phyloP scores from a whole-genome alignment of 768 basidiomycete species.

The Gloeophyllum trabeum region DNA sequence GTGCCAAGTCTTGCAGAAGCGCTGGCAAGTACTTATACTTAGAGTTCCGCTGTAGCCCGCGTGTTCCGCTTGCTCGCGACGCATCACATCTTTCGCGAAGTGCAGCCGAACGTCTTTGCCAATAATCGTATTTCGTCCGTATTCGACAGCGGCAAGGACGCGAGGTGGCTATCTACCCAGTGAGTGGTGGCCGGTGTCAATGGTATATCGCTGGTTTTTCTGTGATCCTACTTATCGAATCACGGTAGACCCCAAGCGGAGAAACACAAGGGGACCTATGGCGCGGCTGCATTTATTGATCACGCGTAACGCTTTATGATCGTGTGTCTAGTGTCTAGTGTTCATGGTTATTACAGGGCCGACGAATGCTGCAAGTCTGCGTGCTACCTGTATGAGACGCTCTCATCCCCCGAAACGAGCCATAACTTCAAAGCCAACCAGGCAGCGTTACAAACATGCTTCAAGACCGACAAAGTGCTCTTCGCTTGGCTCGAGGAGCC shows the following conservation, averaged over 20 bases:
- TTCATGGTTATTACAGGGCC: background rate
- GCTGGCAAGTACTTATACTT: background rate
- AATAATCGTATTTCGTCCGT: slow-evolving; percentile 10
- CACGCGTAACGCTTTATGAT: slow-evolving; percentile 10
- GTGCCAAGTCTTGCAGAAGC: background rate
- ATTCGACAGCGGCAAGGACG: slow-evolving; percentile 13
- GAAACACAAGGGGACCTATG: slow-evolving; percentile 9
- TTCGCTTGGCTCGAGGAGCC: slow-evolving; percentile 65
- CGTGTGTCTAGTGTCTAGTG: background rate
- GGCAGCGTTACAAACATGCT: no score
- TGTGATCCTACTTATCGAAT: background rate
- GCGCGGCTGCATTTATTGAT: slow-evolving; percentile 9
- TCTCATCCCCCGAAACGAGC: slow-evolving; percentile 3
- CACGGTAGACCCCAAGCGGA: slow-evolving; percentile 3
- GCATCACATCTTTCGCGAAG: slow-evolving; percentile 14
- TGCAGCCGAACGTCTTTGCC: slow-evolving; percentile 10
- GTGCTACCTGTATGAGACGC: slow-evolving; percentile 1
- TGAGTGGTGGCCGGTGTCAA: background rate
- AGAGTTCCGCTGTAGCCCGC: slow-evolving; percentile 6
- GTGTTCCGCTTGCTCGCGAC: slow-evolving; percentile 13
- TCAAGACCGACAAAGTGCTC: slow-evolving; percentile 34
- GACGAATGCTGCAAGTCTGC: slow-evolving; percentile 1
- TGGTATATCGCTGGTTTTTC: background rate
- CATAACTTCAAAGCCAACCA: slow-evolving; percentile 10
- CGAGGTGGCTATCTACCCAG: slow-evolving; percentile 8